Evolutionary conservation across 768 basidiomycete genomes (phyloP), one percentile per base, ranked within the genome.

Genomic region (Tricholoma saponaceum): DNA sequence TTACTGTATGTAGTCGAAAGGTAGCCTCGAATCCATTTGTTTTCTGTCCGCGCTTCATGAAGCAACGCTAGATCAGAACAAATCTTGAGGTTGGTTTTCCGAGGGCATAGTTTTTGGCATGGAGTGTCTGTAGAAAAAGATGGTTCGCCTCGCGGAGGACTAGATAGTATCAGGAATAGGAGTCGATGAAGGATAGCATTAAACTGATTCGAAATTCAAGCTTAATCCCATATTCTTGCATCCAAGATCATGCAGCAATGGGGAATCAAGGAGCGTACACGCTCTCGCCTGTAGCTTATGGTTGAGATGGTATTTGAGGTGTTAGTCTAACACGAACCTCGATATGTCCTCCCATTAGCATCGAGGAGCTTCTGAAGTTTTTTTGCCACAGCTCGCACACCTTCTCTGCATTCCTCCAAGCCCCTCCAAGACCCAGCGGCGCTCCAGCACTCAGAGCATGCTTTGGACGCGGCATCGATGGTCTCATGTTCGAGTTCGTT

Each of bases 361-460:
- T 88, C 87, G 44, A 84, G 63, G 12, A 83, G 60, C 50, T 68
- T 74, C 67, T 85, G 85, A 63, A 92, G 75, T 64, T 83, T 86
- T 28, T 72, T 71, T 9, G 86, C 90, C 28, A 84, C 79, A 33
- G 75, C 79, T 37, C 80, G 78, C 20, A 92, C 83, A 4, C 79
- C 76, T n/a, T 82, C 82, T 56, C 83, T 77, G 64, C 82, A 83
- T 20, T 84, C 83, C 43, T 83, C 83, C 59, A 92, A 71, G 14
- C 83, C 86, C 28, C 80, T 74, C 87, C 88, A 92, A 18, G 82
- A 80, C 0, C 82, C 83, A 0, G 85, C 82, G 2, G 84, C 82
- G 14, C 78, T 83, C 90, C 90, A 93, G 68, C 90, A 90, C 67
- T 93, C 91, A 16, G 87, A 88, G 64, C 89, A 90, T 13, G 80